Percentiles rank a stretch among this genome's conserved stretches.
Evolutionary conservation across 1,284 basidiomycete genomes (phyloP).

Genomic region (Laetiporus sulphureus): DNA sequence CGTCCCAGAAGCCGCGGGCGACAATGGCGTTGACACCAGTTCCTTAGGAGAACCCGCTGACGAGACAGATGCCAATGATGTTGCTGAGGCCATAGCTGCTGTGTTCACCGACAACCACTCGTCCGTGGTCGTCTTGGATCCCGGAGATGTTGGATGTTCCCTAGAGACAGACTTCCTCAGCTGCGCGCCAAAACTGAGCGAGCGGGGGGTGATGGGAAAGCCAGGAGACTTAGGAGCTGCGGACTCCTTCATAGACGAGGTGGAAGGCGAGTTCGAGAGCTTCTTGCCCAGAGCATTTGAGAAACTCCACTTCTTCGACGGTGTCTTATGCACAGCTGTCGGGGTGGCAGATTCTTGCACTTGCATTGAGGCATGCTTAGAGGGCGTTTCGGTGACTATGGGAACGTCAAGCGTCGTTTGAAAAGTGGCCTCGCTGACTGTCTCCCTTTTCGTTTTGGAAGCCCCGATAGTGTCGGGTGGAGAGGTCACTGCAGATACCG

Average conservation of each 20-base stretch:
- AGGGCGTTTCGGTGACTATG: slow-evolving; percentile 24
- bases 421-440: slow-evolving; percentile 17
- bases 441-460: slow-evolving; percentile 19
- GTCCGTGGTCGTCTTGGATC: slow-evolving; percentile 30
- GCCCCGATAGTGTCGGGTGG: slow-evolving; percentile 32
- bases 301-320: slow-evolving; percentile 96
- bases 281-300: slow-evolving; percentile 85
- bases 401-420: slow-evolving; percentile 48
- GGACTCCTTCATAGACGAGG: slow-evolving; percentile 42
- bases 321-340: slow-evolving; percentile 48
- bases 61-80: slow-evolving; percentile 66
- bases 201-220: slow-evolving; percentile 57
- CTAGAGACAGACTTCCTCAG: slow-evolving; percentile 60
- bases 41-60: slow-evolving; percentile 63
- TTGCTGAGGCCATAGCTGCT: slow-evolving; percentile 66
- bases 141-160: slow-evolving; percentile 43
- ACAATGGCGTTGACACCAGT: slow-evolving; percentile 31
- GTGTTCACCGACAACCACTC: slow-evolving; percentile 62
- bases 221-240: slow-evolving; percentile 35
- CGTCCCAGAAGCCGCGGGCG: slow-evolving; percentile 20
- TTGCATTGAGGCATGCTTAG: slow-evolving; percentile 23
- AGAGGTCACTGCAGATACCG: slow-evolving; percentile 46
- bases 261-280: slow-evolving; percentile 60
- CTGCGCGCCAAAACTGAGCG: slow-evolving; percentile 55
- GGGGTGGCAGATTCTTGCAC: slow-evolving; percentile 29